Conservation (phyloP, 1,284 basidiomycete genomes). For the Neonothopanus nambi region DNA sequence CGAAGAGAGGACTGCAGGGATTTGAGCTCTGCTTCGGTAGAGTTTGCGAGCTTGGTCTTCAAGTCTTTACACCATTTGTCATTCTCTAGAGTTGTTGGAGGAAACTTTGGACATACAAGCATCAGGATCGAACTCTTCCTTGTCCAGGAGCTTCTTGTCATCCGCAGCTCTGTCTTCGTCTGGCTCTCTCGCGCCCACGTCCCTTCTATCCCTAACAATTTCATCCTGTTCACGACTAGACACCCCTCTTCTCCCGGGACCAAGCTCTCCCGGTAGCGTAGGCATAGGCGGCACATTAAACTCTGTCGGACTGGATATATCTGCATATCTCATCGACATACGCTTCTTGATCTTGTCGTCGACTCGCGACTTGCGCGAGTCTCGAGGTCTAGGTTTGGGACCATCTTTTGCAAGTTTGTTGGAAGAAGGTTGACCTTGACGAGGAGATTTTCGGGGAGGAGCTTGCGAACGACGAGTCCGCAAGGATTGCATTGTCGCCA, state of each 20-base stretch:
- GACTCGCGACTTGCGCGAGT: slow-evolving; percentile 47
- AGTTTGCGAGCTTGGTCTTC: slow-evolving; percentile 75
- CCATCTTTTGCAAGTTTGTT: slow-evolving; percentile 44
- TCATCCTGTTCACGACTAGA: slow-evolving; percentile 42
- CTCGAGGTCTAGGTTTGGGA: slow-evolving; percentile 19
- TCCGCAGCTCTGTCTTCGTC: slow-evolving; percentile 51
- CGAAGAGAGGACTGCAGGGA: slow-evolving; percentile 72
- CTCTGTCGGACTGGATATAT: slow-evolving; percentile 68
- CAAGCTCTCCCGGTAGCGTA: slow-evolving; percentile 40
- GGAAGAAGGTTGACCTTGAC: slow-evolving; percentile 25
- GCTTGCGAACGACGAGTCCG: slow-evolving; percentile 59
- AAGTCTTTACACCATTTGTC: slow-evolving; percentile 46
- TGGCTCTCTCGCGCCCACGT: slow-evolving; percentile 2
- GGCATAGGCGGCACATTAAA: slow-evolving; percentile 56
- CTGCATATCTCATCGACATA: slow-evolving; percentile 88
- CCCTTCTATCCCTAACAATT: slow-evolving; percentile 38
- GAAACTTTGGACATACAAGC: slow-evolving; percentile 56
- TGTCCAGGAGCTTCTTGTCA: slow-evolving; percentile 63
- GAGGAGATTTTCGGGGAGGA: slow-evolving; percentile 36
- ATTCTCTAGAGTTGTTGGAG: not conserved
- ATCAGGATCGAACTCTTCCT: slow-evolving; percentile 80
- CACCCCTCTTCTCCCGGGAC: slow-evolving; percentile 29
- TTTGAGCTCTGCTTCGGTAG: slow-evolving; percentile 76
- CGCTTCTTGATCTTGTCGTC: slow-evolving; percentile 94
- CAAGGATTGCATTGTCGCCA: slow-evolving; percentile 58